Percentiles rank a stretch among this genome's conserved stretches.
These are phyloP conservation scores for Datura wrightii DNA, from an alignment of 257 asterid genomes.

Conservation along the genomic window DNA sequence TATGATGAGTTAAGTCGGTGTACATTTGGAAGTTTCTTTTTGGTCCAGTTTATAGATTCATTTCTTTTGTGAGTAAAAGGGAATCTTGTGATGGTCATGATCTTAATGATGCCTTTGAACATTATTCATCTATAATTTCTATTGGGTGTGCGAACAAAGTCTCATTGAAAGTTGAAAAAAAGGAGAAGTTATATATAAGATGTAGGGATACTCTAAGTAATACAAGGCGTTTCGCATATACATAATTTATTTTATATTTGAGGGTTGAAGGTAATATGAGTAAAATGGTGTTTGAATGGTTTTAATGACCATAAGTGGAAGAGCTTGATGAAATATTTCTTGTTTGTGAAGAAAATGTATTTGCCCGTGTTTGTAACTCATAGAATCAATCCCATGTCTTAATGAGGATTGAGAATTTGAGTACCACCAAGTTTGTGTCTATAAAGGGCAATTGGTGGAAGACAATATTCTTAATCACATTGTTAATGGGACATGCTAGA, in stretches of 20 bases:
- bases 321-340: not conserved
- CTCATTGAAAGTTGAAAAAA: not conserved
- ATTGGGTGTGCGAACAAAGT: not conserved
- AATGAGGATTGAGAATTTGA: not conserved
- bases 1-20: not conserved
- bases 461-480: not conserved
- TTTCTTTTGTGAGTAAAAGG: not conserved
- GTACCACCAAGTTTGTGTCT: not conserved
- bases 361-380: not conserved
- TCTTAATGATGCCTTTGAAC: not conserved
- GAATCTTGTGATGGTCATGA: not conserved
- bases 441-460: not conserved
- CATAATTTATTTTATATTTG: not conserved
- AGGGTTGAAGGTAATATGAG: not conserved
- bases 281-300: not conserved
- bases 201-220: not conserved
- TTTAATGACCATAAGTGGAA: not conserved
- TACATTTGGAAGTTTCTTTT: not conserved
- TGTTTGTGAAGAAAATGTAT: not conserved
- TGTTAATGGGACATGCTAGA: not conserved
- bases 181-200: not conserved
- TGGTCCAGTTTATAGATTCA: not conserved
- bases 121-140: not conserved
- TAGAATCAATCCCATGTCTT: not conserved
- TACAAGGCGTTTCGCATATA: not conserved